phyloP scores from a whole-genome alignment of 1,284 basidiomycete genomes.

The Mycena sp. region DNA sequence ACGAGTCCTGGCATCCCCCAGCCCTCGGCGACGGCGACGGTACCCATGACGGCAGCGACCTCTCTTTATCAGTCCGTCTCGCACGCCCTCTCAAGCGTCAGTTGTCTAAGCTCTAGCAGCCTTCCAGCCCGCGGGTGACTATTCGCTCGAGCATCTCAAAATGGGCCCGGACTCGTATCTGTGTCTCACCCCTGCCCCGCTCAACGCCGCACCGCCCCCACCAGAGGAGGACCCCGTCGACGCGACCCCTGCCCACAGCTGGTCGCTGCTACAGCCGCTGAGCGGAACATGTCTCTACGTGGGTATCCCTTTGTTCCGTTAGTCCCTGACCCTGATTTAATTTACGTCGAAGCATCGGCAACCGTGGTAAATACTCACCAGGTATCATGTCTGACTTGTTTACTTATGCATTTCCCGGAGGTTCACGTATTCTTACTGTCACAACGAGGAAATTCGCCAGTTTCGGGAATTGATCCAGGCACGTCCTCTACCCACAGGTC shows the following conservation, averaged over 20 bases:
- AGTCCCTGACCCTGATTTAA: constrained; percentile 31
- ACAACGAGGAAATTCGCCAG: constrained; percentile 88
- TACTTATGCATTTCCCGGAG: too few relatives aligned
- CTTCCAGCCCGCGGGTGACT: constrained; percentile 36
- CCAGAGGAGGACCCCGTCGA: constrained; percentile 64
- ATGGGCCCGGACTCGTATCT: constrained; percentile 76
- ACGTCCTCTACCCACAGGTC: constrained; percentile 73
- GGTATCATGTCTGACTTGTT: too few relatives aligned
- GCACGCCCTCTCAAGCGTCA: constrained; percentile 24
- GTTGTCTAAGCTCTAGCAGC: constrained; percentile 25
- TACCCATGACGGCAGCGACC: too few relatives aligned
- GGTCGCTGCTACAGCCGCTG: constrained; percentile 82
- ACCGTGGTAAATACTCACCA: too few relatives aligned
- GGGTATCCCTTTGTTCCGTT: constrained; percentile 43
- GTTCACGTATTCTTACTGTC: constrained; percentile 98
- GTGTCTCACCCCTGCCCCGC: constrained; percentile 77
- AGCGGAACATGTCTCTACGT: constrained; percentile 84
- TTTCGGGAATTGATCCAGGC: constrained; percentile 76
- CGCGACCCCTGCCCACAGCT: constrained; percentile 73
- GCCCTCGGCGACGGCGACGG: constrained; percentile 62
- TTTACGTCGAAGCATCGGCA: constrained; percentile 70
- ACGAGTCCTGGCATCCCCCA: constrained; percentile 47
- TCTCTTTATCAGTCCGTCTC: constrained; percentile 13
- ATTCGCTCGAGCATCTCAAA: constrained; percentile 74
- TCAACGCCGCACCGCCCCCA: constrained; percentile 45